Base-by-base conservation (phyloP, 73 alveolate species). In the Paramecium sonneborni region DNA sequence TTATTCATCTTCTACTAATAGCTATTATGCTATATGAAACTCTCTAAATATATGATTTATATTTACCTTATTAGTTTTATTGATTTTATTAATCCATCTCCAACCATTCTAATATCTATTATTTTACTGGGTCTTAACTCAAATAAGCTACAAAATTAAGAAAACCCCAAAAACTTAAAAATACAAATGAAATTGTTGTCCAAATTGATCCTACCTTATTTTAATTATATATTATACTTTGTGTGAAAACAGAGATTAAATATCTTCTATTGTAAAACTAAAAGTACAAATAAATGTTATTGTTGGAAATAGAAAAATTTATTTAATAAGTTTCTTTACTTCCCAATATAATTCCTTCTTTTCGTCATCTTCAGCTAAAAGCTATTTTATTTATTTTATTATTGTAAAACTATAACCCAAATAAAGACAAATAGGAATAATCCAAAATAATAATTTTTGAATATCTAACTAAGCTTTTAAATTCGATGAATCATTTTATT, bases 251-350 rank as follows among this genome's bases (percentile, higher is more conserved):
- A 79, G 24, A 14, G 90, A 43, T 79, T 79, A 18, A 4, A 79
- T 79, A 46, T 79, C 90, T 79, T 79, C 76, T 5, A 79, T 34
- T 41, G 90, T 79, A 46, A 79, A 79, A 23, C 41, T 23, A 39
- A 79, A 23, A 21, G 90, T 79, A 43, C 90, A 79, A 23, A 79
- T 79, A 39, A 79, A 44, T 18, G 90, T 79, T 5, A 79, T 79
- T 15, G 30, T 39, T 21, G 90, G 90, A 79, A 43, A 79, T 0
- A 79, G 52, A 2, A 79, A 38, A 6, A 79, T 26, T 44, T 79
- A 7, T 9, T 46, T 79, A 0, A 46, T 79, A 7, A 79, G 10
- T 41, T 39, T 30, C 55, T 26, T 41, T 12, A 79, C 44, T 21
- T 79, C 76, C 10, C 24, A 12, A 46, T 79, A 39, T 14, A 79